Conservation (phyloP, 2,329 filamentous ascomycete genomes). For the Colletotrichum sp. region DNA sequence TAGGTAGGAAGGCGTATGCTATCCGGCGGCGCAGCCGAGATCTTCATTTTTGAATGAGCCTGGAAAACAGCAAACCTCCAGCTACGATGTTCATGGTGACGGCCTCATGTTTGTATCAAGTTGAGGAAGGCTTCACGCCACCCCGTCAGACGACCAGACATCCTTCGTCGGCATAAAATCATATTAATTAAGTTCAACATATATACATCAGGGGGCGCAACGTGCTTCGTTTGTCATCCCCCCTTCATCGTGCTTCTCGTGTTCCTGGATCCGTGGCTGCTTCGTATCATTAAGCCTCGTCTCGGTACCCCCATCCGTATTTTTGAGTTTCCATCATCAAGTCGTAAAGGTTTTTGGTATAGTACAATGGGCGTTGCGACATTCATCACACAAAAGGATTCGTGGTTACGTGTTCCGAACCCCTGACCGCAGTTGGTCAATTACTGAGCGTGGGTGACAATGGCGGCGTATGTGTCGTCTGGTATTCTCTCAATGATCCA, state of each 20-base stretch:
- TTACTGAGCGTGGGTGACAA: constrained; percentile 78
- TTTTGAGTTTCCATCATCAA: not conserved
- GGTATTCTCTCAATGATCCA: constrained; percentile 90
- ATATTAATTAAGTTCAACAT: not conserved
- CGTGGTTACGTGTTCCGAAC: not conserved
- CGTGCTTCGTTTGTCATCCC: not conserved
- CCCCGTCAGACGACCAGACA: not conserved
- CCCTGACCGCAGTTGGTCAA: not conserved
- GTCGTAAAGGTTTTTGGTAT: not conserved
- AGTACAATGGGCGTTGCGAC: not conserved
- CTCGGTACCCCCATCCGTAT: not conserved
- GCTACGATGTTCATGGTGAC: not conserved
- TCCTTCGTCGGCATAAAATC: not conserved
- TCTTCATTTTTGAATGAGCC: not conserved
- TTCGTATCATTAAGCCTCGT: constrained; percentile 2
- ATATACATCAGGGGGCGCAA: not conserved
- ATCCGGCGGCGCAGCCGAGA: not conserved
- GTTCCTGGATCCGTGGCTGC: not conserved
- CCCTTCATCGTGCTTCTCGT: not conserved
- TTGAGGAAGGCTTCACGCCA: not conserved
- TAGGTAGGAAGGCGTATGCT: not conserved
- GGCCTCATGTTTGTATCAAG: too few relatives aligned
- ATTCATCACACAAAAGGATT: not conserved
- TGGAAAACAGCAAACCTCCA: too few relatives aligned
- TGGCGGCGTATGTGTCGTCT: constrained; percentile 86